Evolutionary conservation across 768 basidiomycete species (phyloP), one percentile per base, ranked within the genome.

Genomic region (Hericium erinaceus): DNA sequence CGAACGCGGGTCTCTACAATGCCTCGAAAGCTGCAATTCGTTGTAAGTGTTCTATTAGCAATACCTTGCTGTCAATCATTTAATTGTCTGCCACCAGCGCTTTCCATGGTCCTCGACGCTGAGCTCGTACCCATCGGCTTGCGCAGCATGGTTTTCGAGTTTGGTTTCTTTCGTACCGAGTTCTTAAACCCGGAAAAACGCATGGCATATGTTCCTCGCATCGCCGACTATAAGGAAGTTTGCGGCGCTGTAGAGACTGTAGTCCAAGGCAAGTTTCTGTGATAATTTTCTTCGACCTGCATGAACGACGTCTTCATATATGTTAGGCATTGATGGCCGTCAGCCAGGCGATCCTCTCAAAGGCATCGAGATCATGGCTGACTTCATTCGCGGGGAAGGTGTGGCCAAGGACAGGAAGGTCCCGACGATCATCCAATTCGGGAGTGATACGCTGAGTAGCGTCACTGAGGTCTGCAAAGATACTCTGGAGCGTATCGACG

Each of bases 141-240:
- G 6, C 67, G 72, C 26, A 71, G 70, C 56, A 65, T 70, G 38
- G 73, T 72, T 53, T 57, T 75, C 28, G 74, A 76, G 41, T 69
- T 73, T 49, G 74, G 74, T 1, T 75, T 72, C 64, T 75, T 75
- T 64, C 66, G 74, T 13, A 75, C 74, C 0, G 59, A 66, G 0
- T 68, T 76, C 61, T 62, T 75, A n/a, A 20, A 7, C 16, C 8
- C 44, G 2, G 16, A 10, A n/a, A 11, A 46, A 10, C 44, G 44
- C 44, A 46, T 62, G 3, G 67, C 70, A 1, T 62, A 70, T 28
- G 62, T 66, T 4, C 60, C 67, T 2, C 66, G 70, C 8, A 74
- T 75, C 48, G 11, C 64, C 0, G 74, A 75, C 55, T 46, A 46
- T 20, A 10, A 46, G 9, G 44, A n/a, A 3, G 44, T 20, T 20